phyloP scores from a whole-genome alignment of 495 filamentous ascomycete species.

The Penicillium waksmanii region DNA sequence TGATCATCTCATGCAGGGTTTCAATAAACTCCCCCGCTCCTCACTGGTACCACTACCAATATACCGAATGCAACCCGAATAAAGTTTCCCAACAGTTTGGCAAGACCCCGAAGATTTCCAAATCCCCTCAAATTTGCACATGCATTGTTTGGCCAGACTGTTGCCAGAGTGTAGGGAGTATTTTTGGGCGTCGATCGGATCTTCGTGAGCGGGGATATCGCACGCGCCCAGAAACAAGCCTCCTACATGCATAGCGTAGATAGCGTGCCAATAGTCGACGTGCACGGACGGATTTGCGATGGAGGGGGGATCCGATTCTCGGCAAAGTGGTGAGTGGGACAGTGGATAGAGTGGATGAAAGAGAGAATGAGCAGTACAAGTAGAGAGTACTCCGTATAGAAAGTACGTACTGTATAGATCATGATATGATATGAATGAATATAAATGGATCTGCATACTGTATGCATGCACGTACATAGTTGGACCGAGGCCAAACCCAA shows the following conservation, averaged over 20 bases:
- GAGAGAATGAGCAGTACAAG: background rate
- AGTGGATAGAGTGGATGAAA: background rate
- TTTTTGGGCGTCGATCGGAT: slow-evolving; percentile 4
- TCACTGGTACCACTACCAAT: too few species aligned
- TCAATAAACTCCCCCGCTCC: background rate
- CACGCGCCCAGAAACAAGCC: slow-evolving; percentile 3
- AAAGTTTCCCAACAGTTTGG: background rate
- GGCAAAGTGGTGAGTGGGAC: background rate
- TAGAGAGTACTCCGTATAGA: too few species aligned
- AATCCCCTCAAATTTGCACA: background rate
- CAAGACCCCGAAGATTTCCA: background rate
- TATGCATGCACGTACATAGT: too few species aligned
- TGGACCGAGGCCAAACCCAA: background rate
- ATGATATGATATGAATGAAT: too few species aligned
- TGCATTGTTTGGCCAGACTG: background rate
- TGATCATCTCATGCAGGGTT: background rate
- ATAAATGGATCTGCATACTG: background rate
- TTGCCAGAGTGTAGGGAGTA: background rate
- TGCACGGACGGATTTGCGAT: slow-evolving; percentile 4
- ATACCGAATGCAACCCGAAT: background rate
- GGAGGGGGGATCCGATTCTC: background rate
- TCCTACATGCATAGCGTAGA: background rate
- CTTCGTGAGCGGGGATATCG: background rate
- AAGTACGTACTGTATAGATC: too few species aligned
- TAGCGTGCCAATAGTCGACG: slow-evolving; percentile 1